These are phyloP conservation scores for Stemphylium lycopersici DNA, from an alignment of 2,329 filamentous ascomycete species.

Conservation along the genomic window DNA sequence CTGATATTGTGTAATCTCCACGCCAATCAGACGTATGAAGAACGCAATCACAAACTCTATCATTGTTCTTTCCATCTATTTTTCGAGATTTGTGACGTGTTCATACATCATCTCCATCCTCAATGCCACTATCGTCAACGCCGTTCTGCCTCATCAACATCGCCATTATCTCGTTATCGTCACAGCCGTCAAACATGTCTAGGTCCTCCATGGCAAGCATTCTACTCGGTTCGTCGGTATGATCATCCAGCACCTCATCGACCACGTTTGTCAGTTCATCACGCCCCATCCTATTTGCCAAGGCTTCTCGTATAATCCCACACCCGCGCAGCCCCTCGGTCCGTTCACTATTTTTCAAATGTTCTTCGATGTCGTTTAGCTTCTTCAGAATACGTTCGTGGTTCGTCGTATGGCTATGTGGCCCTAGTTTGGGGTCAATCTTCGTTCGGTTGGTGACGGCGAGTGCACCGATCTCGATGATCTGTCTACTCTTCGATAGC, in stretches of 20 bases:
- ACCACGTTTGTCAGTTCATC: not conserved
- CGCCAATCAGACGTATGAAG: not conserved
- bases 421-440: conserved; percentile 8
- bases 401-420: not conserved
- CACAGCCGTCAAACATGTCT: conserved; percentile 3
- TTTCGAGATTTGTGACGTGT: too few relatives aligned
- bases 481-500: conserved; percentile 22
- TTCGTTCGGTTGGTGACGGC: conserved; percentile 20
- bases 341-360: conserved; percentile 14
- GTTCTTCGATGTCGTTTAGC: conserved; percentile 26
- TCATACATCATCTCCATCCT: not conserved
- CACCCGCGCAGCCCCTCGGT: conserved; percentile 27
- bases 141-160: conserved; percentile 19
- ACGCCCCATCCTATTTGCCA: not conserved
- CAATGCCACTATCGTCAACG: not conserved
- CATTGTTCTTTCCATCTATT: too few relatives aligned
- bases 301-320: conserved; percentile 22
- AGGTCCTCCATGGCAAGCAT: not conserved
- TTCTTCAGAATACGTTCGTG: conserved; percentile 15
- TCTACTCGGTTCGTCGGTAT: conserved; percentile 9
- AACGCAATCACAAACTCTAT: not conserved
- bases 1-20: not conserved
- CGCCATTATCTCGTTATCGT: conserved; percentile 13
- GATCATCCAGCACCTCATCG: not conserved
- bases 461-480: conserved; percentile 43